A percentile compares a stretch with the other conserved stretches of the same genome.
Conservation (phyloP, 371 early-diverging fungal species). For the Smittium mucronatum region DNA sequence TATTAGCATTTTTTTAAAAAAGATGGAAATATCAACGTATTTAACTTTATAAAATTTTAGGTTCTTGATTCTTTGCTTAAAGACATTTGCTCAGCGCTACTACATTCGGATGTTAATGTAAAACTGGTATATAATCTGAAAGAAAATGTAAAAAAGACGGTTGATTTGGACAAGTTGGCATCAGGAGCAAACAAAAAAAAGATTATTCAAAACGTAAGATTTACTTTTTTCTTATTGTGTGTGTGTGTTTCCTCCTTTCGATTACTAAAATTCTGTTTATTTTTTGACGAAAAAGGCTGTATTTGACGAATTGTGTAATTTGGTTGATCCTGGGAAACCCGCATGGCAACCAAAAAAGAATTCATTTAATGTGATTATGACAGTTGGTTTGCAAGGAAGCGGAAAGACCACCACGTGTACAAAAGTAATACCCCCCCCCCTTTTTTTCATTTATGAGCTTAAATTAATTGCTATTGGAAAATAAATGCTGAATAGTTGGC, state of each 20-base stretch:
- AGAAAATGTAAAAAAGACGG: slow-evolving; percentile 68
- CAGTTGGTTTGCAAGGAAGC: slow-evolving; percentile 98
- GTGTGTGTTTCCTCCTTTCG: neutral
- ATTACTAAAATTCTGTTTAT: neutral
- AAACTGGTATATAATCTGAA: slow-evolving; percentile 74
- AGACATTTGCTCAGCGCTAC: slow-evolving; percentile 79
- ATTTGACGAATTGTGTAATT: slow-evolving; percentile 83
- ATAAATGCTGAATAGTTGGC: slow-evolving; percentile 47
- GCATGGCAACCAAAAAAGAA: slow-evolving; percentile 81
- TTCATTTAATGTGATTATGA: slow-evolving; percentile 85
- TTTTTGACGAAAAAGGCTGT: slow-evolving; percentile 42
- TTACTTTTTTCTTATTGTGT: slow-evolving; percentile 16
- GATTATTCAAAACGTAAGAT: slow-evolving; percentile 68
- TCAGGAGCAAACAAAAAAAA: slow-evolving; percentile 69
- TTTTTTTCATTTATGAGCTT: neutral
- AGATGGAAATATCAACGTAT: neutral
- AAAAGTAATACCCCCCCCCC: slow-evolving; percentile 40
- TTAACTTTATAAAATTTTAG: slow-evolving; percentile 18
- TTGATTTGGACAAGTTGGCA: slow-evolving; percentile 72
- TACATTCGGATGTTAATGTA: slow-evolving; percentile 93
- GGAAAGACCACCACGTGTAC: slow-evolving; percentile 99
- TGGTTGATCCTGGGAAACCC: slow-evolving; percentile 90
- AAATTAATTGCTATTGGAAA: neutral
- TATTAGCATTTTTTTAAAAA: neutral
- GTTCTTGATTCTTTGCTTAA: slow-evolving; percentile 76